These are phyloP conservation scores for Sideroxylon spinosum DNA, from an alignment of 179 eudicot genomes.

Conservation along the genomic window DNA sequence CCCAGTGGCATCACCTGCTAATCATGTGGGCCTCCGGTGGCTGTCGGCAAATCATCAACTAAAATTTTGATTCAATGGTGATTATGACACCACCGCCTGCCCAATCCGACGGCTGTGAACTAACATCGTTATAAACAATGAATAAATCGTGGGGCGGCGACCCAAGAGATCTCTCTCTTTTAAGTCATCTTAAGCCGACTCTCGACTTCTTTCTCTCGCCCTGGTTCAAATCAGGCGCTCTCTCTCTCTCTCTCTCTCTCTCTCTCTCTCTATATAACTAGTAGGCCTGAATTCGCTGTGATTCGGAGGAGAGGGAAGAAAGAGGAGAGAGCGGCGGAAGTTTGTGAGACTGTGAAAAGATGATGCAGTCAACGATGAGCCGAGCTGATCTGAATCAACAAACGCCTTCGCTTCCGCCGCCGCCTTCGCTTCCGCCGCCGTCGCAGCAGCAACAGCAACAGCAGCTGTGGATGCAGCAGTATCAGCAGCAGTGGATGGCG, in stretches of 20 bases:
- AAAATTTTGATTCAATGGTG: background rate
- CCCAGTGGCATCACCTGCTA: background rate
- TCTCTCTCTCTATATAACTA: conserved; percentile 14
- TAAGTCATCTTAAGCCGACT: conserved; percentile 13
- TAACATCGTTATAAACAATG: conserved; percentile 8
- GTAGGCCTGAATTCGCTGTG: background rate
- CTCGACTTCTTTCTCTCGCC: background rate
- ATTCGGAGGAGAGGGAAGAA: background rate
- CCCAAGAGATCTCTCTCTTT: background rate
- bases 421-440: background rate
- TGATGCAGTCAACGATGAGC: conserved; percentile 20
- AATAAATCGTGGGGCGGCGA: background rate
- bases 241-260: background rate
- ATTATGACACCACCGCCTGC: background rate
- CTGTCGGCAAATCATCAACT: background rate
- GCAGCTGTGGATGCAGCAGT: conserved; percentile 41
- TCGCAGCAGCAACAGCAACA: conserved; percentile 36
- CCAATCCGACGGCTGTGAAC: conserved; percentile 13
- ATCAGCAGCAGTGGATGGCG: conserved; percentile 81
- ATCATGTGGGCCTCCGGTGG: background rate
- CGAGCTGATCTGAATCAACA: conserved; percentile 25
- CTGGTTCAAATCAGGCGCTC: conserved; percentile 13
- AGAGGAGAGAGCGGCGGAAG: background rate
- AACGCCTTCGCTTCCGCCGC: conserved; percentile 16
- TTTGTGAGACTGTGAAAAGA: background rate